Evolutionary conservation across 2,329 filamentous ascomycete genomes (phyloP), one percentile per base, ranked within the genome.

Genomic region (Lasiodiplodia citricola): DNA sequence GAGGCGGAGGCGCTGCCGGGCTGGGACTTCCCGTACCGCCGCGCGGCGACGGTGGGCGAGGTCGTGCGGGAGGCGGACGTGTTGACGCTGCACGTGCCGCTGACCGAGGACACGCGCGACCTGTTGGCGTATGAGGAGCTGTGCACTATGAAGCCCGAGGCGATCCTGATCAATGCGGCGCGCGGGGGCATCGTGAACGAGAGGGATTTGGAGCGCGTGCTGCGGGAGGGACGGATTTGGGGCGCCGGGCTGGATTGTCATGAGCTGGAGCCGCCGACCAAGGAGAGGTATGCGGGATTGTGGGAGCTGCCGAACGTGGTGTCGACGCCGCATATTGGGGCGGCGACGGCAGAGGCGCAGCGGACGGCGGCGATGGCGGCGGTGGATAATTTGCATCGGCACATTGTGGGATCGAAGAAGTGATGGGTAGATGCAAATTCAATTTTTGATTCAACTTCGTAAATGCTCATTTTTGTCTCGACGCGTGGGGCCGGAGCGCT

Each of bases 161-260:
- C 82, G 0, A 74, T 85, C 7, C 50, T 85, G 16, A 76, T 85
- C 70, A 86, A 86, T 68, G 78, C 84, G 28, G 80, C 81, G 3
- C 79, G 84, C 11, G 83, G 84, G 18, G 83, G 83, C 0, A 80
- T 85, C 14, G 79, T 86, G 18, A 80, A 86, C 65, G 84, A 86
- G 73, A 73, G 73, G 2, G 84, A 83, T 13, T 73, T 86, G n/a
- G 77, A 80, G 14, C 73, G 72, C 16, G 83, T 82, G 4, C 72
- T 86, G 66, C 77, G 76, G 37, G 75, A 81, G n/a, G 75, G 76
- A 4, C 73, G 75, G 64, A 82, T 85, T 52, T 79, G 79, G 16
- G 83, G 84, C 0, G 83, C 82, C 2, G 84, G 82, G 23, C 79
- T 82, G 2, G 84, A 86, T 74, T 84, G 85, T n/a, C 83, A 84